Evolutionary conservation across 768 basidiomycete genomes (phyloP), one percentile per base, ranked within the genome.

Genomic region (Auricularia cornea): DNA sequence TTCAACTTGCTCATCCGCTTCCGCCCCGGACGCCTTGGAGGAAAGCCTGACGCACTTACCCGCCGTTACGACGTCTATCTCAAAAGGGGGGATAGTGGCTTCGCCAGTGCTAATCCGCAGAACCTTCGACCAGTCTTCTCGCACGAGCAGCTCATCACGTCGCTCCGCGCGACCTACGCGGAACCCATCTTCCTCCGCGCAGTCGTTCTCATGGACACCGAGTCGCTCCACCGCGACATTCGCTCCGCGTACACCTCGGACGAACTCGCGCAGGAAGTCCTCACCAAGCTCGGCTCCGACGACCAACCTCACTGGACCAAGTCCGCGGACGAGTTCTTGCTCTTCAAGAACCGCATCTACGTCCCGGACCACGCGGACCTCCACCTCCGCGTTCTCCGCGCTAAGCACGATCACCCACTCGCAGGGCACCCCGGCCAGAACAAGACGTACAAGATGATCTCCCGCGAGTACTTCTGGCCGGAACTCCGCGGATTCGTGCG

Each of bases 391-490:
- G 69, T 77, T 60, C 62, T 80, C 10, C 64, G 71, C 11, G 63
- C 62, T 5, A 68, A 67, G 23, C 81, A 82, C 66, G 77, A 83
- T 62, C 61, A 66, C 26, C 67, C 71, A 2, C 59, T 74, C 28
- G 72, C 73, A 31, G 80, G 81, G 14, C 81, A 83, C 60, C 77
- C 72, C 6, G 80, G 81, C 3, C 70, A 66, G 14, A 66, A 63
- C 2, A 69, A 69, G 18, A 82, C 80, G 0, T 61, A 69, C 10
- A 66, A 72, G 3, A 62, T 74, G 2, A 64, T 82, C 3, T 52
- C 44, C 0, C 69, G 73, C 3, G 69, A 80, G 48, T 82, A 76
- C 66, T 78, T 70, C 2, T 83, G 80, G 80, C 80, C 72, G 2
- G 60, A 64, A 2, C 65, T 75, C 33, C 57, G 62, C 23, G 57